phyloP scores from a whole-genome alignment of 768 basidiomycete species.

The Thelephora ganbajun region DNA sequence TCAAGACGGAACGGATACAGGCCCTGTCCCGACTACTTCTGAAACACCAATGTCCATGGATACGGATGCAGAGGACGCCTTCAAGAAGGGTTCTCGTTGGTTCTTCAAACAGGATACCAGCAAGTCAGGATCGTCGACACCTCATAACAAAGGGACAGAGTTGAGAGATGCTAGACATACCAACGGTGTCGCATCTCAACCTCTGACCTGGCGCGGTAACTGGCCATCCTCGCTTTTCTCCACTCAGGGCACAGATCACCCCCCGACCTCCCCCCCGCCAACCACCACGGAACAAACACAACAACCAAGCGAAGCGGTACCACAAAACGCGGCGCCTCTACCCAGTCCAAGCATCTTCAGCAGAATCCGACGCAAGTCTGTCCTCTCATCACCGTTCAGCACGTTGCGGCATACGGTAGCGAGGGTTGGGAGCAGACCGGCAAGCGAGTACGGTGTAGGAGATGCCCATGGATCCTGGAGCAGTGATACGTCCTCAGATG shows the following conservation, averaged over 20 bases:
- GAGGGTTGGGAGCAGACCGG: too few species aligned
- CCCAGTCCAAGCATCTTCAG: neutral
- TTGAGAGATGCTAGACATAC: neutral
- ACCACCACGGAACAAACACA: too few species aligned
- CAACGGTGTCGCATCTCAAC: neutral
- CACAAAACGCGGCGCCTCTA: neutral
- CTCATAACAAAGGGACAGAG: neutral
- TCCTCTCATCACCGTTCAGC: neutral
- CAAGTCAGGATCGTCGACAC: neutral
- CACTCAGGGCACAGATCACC: too few species aligned
- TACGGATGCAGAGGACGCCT: conserved; percentile 67
- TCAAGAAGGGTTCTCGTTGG: conserved; percentile 39
- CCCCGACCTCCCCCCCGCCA: too few species aligned
- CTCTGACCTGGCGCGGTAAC: neutral
- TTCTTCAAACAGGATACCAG: conserved; percentile 27
- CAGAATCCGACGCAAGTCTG: neutral
- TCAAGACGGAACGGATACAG: conserved; percentile 10
- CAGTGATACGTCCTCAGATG: neutral
- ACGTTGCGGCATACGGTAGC: too few species aligned
- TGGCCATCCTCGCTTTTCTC: too few species aligned
- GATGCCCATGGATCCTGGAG: neutral
- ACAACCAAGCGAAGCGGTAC: too few species aligned
- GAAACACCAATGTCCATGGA: conserved; percentile 59
- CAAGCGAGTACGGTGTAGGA: too few species aligned
- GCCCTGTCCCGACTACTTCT: conserved; percentile 22